Base-by-base conservation (phyloP, 176 grass and related monocot genomes). In the Oryza longistaminata region DNA sequence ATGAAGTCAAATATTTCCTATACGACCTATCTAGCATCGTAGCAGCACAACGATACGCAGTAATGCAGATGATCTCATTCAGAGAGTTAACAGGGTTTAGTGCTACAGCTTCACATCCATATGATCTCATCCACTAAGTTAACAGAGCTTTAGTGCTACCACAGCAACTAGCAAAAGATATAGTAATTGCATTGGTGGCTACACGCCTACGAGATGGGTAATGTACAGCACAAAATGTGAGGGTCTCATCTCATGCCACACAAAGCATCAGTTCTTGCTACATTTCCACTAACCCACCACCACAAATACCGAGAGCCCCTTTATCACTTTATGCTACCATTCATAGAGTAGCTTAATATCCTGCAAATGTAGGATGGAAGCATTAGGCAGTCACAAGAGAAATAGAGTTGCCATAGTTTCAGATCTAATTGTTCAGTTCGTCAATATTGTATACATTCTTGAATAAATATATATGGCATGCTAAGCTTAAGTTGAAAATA, bases 361-460 rank as follows among this genome's bases (percentile, higher is more conserved):
- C 87, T 88, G 87, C 24, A 80, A 79, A 58, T 58, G 34, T 2
- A 46, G 11, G 6, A n/a, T 58, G 53, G 9, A 40, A 79, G 11
- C 24, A 67, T 67, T 5, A 88, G 81, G 73, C 39, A 50, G 40
- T 25, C 31, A 24, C 42, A 27, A 17, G 33, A n/a, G n/a, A 75
- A 7, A 24, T 7, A 24, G 61, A 49, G 13, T 66, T 37, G 40
- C 14, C 52, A 64, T 17, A 27, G 11, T 72, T 39, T 70, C 4
- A 40, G 9, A 85, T n/a, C 17, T 62, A 69, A 50, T n/a, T 39
- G 39, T 37, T 49, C 35, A 72, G 42, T 64, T 72, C 8, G 5
- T 72, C 26, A 19, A 46, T 16, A 25, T 71, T 61, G 16, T 66
- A 64, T 77, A 17, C 8, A 19, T 46, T 64, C 68, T 21, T 7